A percentile compares a stretch with the other conserved stretches of the same genome.
Conservation (phyloP, 345 rosid species). For the Odontarrhena argentea region DNA sequence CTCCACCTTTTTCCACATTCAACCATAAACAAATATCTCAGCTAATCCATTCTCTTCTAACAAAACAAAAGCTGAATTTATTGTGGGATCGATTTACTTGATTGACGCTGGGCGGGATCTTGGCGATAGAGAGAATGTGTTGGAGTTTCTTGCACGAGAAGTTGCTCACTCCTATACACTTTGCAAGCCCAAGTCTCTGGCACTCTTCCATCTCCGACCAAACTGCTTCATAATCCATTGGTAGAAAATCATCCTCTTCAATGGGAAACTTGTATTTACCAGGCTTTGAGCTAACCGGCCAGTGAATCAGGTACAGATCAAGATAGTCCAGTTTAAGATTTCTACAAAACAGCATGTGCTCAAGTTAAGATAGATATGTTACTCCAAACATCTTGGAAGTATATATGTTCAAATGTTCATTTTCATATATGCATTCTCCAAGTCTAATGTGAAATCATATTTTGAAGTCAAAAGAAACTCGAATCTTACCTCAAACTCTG, state of each 20-base stretch:
- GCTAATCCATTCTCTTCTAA: not conserved
- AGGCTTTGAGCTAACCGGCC: constrained; percentile 79
- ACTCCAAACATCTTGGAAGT: not conserved
- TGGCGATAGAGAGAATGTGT: constrained; percentile 60
- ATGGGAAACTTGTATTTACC: constrained; percentile 69
- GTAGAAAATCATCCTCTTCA: constrained; percentile 59
- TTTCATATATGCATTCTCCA: not conserved
- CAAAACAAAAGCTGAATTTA: not conserved
- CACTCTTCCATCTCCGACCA: constrained; percentile 88
- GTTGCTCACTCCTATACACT: constrained; percentile 81
- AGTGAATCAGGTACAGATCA: constrained; percentile 76
- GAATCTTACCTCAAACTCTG: constrained; percentile 41
- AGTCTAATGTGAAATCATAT: not conserved
- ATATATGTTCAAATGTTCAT: no score
- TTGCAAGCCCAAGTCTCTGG: constrained; percentile 62
- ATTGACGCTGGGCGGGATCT: constrained; percentile 73
- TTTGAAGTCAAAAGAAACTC: not conserved
- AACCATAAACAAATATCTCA: not conserved
- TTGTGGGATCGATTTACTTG: constrained; percentile 49
- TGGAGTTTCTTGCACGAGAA: constrained; percentile 72
- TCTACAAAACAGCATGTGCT: constrained; percentile 40
- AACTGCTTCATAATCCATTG: constrained; percentile 63
- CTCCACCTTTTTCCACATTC: constrained; percentile 62
- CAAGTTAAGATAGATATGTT: not conserved
- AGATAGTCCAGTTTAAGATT: constrained; percentile 67